These are phyloP conservation scores for Discostella stelligera DNA, from an alignment of 352 stramenopile species.

Conservation along the genomic window DNA sequence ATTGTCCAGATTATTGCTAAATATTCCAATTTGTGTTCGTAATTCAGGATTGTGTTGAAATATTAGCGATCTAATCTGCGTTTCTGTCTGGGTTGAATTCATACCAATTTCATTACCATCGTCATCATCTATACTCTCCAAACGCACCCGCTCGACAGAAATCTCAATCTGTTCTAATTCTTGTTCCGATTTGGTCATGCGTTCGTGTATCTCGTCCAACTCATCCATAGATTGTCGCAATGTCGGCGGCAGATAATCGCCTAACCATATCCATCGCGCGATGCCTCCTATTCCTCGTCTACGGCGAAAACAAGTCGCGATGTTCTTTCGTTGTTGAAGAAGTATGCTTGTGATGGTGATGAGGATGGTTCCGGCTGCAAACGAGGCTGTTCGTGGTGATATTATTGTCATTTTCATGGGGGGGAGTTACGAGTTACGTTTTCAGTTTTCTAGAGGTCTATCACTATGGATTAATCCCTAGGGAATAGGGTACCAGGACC, in stretches of 20 bases:
- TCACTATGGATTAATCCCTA: too few relatives aligned
- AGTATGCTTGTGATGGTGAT: slow-evolving; percentile 26
- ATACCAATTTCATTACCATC: neutral
- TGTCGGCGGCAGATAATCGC: slow-evolving; percentile 44
- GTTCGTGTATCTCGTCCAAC: slow-evolving; percentile 37
- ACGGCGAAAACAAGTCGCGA: slow-evolving; percentile 20
- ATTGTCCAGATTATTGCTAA: slow-evolving; percentile 45
- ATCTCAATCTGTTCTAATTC: slow-evolving; percentile 54
- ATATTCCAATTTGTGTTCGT: slow-evolving; percentile 47
- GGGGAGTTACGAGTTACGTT: too few relatives aligned
- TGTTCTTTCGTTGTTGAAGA: slow-evolving; percentile 25
- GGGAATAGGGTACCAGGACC: too few relatives aligned
- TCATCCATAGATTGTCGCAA: slow-evolving; percentile 48
- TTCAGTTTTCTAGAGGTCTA: too few relatives aligned
- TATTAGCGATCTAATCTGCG: slow-evolving; percentile 19
- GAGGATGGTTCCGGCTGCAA: slow-evolving; percentile 6
- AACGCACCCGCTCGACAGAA: slow-evolving; percentile 31
- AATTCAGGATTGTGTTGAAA: slow-evolving; percentile 50
- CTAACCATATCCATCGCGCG: slow-evolving; percentile 42
- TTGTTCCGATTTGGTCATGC: slow-evolving; percentile 27
- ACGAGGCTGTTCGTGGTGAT: slow-evolving; percentile 1
- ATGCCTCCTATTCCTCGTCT: slow-evolving; percentile 40
- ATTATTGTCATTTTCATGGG: neutral
- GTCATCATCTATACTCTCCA: slow-evolving; percentile 47
- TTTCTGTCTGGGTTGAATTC: slow-evolving; percentile 9